Conservation (phyloP, 2,329 filamentous ascomycete species). For the Clonostachys sp. region DNA sequence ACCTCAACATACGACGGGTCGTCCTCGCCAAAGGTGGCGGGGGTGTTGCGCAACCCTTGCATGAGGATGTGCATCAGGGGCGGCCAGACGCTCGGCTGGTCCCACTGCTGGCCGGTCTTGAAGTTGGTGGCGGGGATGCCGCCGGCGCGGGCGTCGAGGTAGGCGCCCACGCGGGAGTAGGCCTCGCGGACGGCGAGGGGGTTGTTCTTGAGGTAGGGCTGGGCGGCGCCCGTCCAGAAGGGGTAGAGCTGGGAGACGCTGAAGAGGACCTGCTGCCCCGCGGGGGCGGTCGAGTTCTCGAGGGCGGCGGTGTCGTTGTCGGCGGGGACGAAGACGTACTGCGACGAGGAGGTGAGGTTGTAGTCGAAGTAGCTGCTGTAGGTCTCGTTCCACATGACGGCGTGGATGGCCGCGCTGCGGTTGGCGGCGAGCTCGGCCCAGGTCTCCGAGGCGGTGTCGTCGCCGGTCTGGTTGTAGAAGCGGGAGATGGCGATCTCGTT, state of each 20-base stretch:
- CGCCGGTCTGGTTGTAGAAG: constrained; percentile 47
- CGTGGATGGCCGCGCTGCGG: constrained; percentile 58
- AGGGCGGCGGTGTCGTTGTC: constrained; percentile 32
- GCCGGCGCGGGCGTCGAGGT: constrained; percentile 47
- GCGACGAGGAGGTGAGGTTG: constrained; percentile 54
- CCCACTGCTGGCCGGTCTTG: constrained; percentile 61
- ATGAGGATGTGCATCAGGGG: constrained; percentile 62
- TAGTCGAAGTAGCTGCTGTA: constrained; percentile 65
- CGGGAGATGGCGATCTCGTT: constrained; percentile 56
- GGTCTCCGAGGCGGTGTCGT: constrained; percentile 38
- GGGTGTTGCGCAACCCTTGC: constrained; percentile 54
- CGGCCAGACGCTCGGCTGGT: constrained; percentile 67
- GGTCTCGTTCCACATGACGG: constrained; percentile 60
- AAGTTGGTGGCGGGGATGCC: constrained; percentile 61
- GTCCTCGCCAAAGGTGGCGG: constrained; percentile 46
- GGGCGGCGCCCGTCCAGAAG: constrained; percentile 65
- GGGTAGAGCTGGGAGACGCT: constrained; percentile 59
- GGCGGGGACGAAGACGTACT: constrained; percentile 47
- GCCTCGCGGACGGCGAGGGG: constrained; percentile 50
- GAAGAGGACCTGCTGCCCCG: constrained; percentile 53
- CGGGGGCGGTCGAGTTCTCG: constrained; percentile 36
- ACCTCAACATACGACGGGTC: constrained; percentile 50
- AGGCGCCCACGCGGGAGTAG: constrained; percentile 46
- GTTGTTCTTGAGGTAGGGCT: constrained; percentile 49
- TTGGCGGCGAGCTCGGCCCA: constrained; percentile 45